phyloP scores from a whole-genome alignment of 768 basidiomycete genomes.

The Xerocomellus intermedius region DNA sequence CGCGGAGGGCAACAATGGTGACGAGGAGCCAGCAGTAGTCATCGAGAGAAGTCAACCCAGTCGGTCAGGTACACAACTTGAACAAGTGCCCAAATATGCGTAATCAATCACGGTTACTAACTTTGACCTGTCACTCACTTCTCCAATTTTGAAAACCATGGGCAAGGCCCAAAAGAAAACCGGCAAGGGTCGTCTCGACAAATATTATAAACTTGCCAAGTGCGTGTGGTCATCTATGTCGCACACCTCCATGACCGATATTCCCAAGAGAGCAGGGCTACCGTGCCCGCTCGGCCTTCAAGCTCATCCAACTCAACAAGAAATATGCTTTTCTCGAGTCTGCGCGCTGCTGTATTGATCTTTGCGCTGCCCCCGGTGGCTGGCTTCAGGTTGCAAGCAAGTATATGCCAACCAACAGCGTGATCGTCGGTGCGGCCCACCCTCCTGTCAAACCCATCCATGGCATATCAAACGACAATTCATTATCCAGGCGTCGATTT shows the following conservation, averaged over 20 bases:
- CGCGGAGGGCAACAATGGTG: slow-evolving; percentile 28
- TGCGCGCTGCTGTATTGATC: slow-evolving; percentile 91
- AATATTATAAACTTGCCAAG: slow-evolving; percentile 97
- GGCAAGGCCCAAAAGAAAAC: slow-evolving; percentile 91
- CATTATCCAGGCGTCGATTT: slow-evolving; percentile 78
- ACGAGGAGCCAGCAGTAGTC: slow-evolving; percentile 22
- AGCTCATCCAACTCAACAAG: slow-evolving; percentile 97
- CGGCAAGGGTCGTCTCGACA: slow-evolving; percentile 92
- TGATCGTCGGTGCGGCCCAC: slow-evolving; percentile 74
- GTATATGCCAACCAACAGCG: slow-evolving; percentile 90
- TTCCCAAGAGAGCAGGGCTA: slow-evolving; percentile 90
- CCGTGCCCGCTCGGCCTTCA: slow-evolving; percentile 98
- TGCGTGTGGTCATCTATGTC: slow-evolving; percentile 28
- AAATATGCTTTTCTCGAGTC: slow-evolving; percentile 91
- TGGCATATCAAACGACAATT: slow-evolving; percentile 7
- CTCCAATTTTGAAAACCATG: slow-evolving; percentile 39
- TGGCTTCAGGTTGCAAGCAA: slow-evolving; percentile 99
- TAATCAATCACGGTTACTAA: slow-evolving; percentile 8
- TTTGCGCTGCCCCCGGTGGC: slow-evolving; percentile 98
- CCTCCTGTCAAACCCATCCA: background rate
- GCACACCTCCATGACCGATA: slow-evolving; percentile 7
- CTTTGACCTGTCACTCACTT: background rate
- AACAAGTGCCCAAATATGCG: slow-evolving; percentile 11
- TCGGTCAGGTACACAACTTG: background rate
- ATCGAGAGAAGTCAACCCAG: slow-evolving; percentile 12